These are phyloP conservation scores for Termitomyces sp. DNA, from an alignment of 768 basidiomycete genomes.

Conservation along the genomic window DNA sequence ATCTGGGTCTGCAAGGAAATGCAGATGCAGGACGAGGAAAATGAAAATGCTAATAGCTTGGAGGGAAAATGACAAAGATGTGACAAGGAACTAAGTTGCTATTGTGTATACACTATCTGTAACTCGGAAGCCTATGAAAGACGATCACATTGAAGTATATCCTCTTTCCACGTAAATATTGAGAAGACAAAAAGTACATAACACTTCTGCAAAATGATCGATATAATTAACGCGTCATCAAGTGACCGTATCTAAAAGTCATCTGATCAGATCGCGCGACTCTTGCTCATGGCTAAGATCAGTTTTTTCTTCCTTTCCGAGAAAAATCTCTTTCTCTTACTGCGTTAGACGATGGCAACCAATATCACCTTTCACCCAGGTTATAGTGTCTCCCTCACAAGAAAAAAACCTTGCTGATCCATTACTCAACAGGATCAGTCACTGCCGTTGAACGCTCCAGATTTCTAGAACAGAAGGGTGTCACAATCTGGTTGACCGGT, in stretches of 20 bases:
- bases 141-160: neutral
- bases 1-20: constrained; percentile 49
- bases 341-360: constrained; percentile 28
- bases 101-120: neutral
- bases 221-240: neutral
- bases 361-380: constrained; percentile 54
- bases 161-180: neutral
- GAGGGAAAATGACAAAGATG: constrained; percentile 8
- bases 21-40: constrained; percentile 26
- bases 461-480: constrained; percentile 74
- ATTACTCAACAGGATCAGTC: constrained; percentile 56
- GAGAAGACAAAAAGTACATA: neutral
- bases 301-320: neutral
- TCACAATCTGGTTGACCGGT: constrained; percentile 96
- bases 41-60: constrained; percentile 15
- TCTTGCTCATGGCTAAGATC: constrained; percentile 10
- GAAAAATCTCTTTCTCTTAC: neutral
- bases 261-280: constrained; percentile 16
- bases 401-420: neutral
- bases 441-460: constrained; percentile 56
- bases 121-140: neutral
- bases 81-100: neutral
- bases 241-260: neutral
- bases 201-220: no score
- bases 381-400: neutral